phyloP scores from a whole-genome alignment of 257 asterid species.

The Catharanthus roseus region DNA sequence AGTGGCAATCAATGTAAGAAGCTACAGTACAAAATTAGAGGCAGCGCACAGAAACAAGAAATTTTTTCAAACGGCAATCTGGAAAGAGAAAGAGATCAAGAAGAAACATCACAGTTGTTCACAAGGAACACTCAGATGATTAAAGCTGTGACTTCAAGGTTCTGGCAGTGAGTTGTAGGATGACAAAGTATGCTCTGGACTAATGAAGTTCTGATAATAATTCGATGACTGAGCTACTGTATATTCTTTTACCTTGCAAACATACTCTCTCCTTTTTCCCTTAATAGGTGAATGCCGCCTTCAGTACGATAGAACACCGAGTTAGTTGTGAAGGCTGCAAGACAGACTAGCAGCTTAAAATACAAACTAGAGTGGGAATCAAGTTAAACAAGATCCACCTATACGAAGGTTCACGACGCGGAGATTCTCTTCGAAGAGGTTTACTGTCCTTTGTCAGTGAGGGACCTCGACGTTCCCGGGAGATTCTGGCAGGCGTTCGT shows the following conservation, averaged over 20 bases:
- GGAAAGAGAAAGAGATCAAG: background rate
- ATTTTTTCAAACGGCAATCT: background rate
- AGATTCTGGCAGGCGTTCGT: constrained; percentile 66
- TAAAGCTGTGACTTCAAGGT: constrained; percentile 6
- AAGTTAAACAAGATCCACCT: constrained; percentile 79
- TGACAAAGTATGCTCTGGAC: constrained; percentile 2
- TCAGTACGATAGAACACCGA: constrained; percentile 77
- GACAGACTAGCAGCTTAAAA: constrained; percentile 58
- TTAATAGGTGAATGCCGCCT: constrained; percentile 95
- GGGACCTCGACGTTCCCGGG: constrained; percentile 74
- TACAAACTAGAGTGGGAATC: constrained; percentile 52
- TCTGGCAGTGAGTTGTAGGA: constrained; percentile 13
- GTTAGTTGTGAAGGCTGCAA: constrained; percentile 66
- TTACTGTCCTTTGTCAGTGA: constrained; percentile 65
- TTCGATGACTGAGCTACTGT: constrained; percentile 42
- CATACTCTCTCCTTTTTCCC: constrained; percentile 88
- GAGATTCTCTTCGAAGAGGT: constrained; percentile 71
- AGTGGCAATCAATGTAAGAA: background rate
- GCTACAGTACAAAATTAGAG: background rate
- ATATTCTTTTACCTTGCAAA: constrained; percentile 85
- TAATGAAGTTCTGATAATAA: constrained; percentile 31
- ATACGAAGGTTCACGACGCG: constrained; percentile 70
- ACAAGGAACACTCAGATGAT: background rate
- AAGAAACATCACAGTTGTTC: background rate
- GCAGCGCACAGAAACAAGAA: background rate